Conservation (phyloP, 2,329 filamentous ascomycete species). For the Fusarium sp. region DNA sequence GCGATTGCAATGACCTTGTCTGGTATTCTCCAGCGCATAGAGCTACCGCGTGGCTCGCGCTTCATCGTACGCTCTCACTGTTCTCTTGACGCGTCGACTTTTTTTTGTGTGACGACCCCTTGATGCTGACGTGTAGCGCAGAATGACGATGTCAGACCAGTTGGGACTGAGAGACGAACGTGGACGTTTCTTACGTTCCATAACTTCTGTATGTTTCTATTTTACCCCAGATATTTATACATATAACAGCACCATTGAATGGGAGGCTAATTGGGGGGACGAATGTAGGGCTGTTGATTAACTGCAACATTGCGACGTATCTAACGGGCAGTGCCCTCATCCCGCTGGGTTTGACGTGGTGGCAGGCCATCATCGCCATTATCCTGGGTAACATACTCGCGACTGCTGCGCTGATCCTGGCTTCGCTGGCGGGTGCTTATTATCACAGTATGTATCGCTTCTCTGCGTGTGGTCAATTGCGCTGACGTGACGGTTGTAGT, state of each 20-base stretch:
- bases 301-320: conserved; percentile 60
- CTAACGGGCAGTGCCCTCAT: conserved; percentile 59
- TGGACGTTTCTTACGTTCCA: conserved; percentile 60
- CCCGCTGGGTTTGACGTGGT: conserved; percentile 57
- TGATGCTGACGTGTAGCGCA: conserved; percentile 25
- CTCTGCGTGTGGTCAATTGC: neutral
- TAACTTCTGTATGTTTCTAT: conserved; percentile 58
- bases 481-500: conserved; percentile 38
- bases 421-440: conserved; percentile 59
- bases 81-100: neutral
- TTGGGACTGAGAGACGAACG: conserved; percentile 58
- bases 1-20: conserved; percentile 43
- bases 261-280: no score
- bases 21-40: conserved; percentile 44
- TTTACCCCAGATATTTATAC: neutral
- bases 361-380: conserved; percentile 60
- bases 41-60: conserved; percentile 51
- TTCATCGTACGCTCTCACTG: conserved; percentile 50
- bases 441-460: conserved; percentile 55
- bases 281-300: conserved; percentile 60
- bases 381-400: conserved; percentile 57
- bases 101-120: neutral
- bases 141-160: conserved; percentile 66
- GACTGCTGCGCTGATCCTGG: conserved; percentile 56
- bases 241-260: no score